phyloP scores from a whole-genome alignment of 148 eudicot species.

The Vaccinium macrocarpon region DNA sequence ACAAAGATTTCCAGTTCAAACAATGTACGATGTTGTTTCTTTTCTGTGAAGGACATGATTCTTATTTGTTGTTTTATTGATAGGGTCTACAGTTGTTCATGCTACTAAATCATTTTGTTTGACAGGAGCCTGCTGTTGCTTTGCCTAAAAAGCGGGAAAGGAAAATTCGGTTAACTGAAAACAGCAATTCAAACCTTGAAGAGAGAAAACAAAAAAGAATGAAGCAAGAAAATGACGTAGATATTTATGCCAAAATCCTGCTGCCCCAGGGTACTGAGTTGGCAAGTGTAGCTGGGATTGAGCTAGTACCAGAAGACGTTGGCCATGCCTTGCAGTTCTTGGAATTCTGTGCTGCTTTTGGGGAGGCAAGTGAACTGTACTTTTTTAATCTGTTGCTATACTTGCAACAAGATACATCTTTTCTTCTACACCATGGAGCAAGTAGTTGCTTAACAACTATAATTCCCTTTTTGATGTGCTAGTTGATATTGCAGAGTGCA shows the following conservation, averaged over 20 bases:
- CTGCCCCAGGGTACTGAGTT: slow-evolving; percentile 69
- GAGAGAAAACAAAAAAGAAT: slow-evolving; percentile 39
- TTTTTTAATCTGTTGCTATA: not conserved
- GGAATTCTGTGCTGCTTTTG: slow-evolving; percentile 82
- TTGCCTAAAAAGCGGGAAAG: slow-evolving; percentile 50
- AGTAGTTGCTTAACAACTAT: not conserved
- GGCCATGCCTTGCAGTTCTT: slow-evolving; percentile 81
- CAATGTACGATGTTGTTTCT: slow-evolving; percentile 26
- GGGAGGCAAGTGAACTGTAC: slow-evolving; percentile 48
- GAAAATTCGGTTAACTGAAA: slow-evolving; percentile 45
- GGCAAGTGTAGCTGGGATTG: slow-evolving; percentile 54
- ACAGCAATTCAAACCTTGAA: slow-evolving; percentile 26
- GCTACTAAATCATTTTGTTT: slow-evolving; percentile 5
- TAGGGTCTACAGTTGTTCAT: not conserved
- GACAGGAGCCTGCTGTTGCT: slow-evolving; percentile 38
- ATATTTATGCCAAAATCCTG: not conserved
- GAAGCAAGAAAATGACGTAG: slow-evolving; percentile 15
- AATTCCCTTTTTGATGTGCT: not conserved
- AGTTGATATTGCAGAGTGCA: not conserved
- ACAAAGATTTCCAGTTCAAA: slow-evolving; percentile 22
- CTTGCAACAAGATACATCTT: not conserved
- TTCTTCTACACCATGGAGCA: not conserved
- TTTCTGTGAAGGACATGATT: not conserved
- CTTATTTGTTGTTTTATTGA: not conserved
- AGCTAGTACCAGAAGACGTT: slow-evolving; percentile 55